Evolutionary conservation across 2,329 filamentous ascomycete genomes (phyloP), one percentile per base, ranked within the genome.

Genomic region (Stagonosporopsis vannaccii): DNA sequence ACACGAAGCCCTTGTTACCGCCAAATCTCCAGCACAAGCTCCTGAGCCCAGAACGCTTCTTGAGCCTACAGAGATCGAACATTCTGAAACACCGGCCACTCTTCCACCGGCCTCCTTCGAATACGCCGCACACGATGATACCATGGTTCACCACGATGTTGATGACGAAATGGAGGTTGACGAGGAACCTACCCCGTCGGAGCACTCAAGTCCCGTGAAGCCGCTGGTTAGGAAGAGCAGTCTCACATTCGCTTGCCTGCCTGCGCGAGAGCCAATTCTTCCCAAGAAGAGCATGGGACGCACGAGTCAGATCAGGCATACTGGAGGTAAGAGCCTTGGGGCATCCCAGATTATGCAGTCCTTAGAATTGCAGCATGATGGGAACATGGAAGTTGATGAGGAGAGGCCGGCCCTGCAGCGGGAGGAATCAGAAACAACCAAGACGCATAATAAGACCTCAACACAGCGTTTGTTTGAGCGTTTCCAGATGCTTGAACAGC

Each of bases 391-490:
- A 37, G 66, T 81, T 20, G 76, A 78, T 51, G 77, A 84, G 56
- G 73, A 80, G n/a, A 65, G 62, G 30, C 67, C 68, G 50, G 62
- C 62, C 23, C 71, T 79, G 4, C 68, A 74, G 17, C 66, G 65
- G 41, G 69, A 80, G 28, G 82, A 86, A 22, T 78, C 79, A 1
- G 83, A 83, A 39, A 80, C 81, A 26, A 82, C 84, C 6, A 84
- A 82, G 63, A 75, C 84, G 2, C 89, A 94, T 69, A 92, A 87
- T 76, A 96, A 96, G 74, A 93, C 92, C 0, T 96, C 95, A n/a
- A 97, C 95, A 0, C 93, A 98, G 74, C 84, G 91, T 39, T 81
- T 99, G 15, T 92, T 97, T 63, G 94, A 98, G 68, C 92, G 93
- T 67, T 98, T 99, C 67, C 96, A 88, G 60, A 85, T 88, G 82